A percentile compares a stretch with the other conserved stretches of the same genome.
Conservation (phyloP, 495 filamentous ascomycete genomes). For the Penicillium parvum region DNA sequence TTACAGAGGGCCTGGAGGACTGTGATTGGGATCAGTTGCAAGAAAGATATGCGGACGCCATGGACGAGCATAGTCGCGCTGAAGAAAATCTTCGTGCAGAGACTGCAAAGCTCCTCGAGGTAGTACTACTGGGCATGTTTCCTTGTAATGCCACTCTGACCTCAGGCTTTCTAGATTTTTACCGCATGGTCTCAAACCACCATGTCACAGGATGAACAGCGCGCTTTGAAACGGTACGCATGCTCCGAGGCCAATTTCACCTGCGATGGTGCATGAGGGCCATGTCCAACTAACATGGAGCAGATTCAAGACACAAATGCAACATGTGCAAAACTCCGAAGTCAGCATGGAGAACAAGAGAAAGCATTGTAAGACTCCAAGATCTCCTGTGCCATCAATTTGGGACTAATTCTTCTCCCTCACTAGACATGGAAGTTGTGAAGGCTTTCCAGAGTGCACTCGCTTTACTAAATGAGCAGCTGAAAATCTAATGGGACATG, state of each 20-base stretch:
- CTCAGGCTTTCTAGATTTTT: conserved; percentile 52
- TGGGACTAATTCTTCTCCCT: not conserved
- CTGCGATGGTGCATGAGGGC: conserved; percentile 5
- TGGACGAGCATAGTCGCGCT: conserved; percentile 52
- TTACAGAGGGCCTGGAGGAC: conserved; percentile 27
- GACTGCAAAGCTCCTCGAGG: conserved; percentile 58
- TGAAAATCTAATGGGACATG: conserved; percentile 16
- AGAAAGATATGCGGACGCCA: conserved; percentile 54
- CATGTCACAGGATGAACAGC: conserved; percentile 61
- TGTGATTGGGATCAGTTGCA: conserved; percentile 70
- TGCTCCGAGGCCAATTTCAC: not conserved
- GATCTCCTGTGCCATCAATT: too few relatives aligned
- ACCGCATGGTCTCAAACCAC: conserved; percentile 64
- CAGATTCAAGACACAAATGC: conserved; percentile 71
- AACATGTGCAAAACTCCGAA: conserved; percentile 68
- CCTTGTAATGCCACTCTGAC: not conserved
- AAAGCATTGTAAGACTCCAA: conserved; percentile 57
- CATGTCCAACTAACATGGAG: conserved; percentile 1
- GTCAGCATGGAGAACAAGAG: conserved; percentile 63
- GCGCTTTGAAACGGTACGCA: conserved; percentile 61
- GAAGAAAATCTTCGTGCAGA: conserved; percentile 62
- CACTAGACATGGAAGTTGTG: conserved; percentile 68
- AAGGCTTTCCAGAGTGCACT: conserved; percentile 77
- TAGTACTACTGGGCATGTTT: conserved; percentile 22
- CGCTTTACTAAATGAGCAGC: conserved; percentile 52